Conservation (phyloP, 495 filamentous ascomycete species). For the Parathielavia hyrcaniae region DNA sequence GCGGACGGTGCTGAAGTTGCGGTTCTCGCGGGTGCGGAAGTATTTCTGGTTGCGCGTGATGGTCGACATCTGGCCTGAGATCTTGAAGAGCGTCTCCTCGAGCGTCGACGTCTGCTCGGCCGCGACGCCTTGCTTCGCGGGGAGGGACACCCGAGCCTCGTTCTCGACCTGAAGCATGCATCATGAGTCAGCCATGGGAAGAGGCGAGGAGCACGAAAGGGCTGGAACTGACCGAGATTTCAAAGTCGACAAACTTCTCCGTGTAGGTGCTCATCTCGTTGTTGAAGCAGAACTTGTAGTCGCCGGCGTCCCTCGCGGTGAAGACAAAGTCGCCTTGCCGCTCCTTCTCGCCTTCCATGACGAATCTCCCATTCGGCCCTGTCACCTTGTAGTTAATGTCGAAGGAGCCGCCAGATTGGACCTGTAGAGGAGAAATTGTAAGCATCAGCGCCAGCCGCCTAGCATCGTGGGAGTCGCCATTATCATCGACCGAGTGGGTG, state of each 20-base stretch:
- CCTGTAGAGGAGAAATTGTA: slow-evolving; percentile 45
- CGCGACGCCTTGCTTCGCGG: slow-evolving; percentile 81
- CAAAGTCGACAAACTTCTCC: slow-evolving; percentile 98
- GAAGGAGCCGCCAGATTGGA: slow-evolving; percentile 93
- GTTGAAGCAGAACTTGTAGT: slow-evolving; percentile 97
- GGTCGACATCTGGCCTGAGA: slow-evolving; percentile 90
- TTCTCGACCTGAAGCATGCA: slow-evolving; percentile 71
- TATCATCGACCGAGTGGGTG: not conserved
- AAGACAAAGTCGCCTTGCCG: slow-evolving; percentile 98
- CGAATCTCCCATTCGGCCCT: slow-evolving; percentile 73
- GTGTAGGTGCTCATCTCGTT: slow-evolving; percentile 97
- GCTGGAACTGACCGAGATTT: slow-evolving; percentile 73
- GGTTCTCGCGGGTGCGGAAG: slow-evolving; percentile 97
- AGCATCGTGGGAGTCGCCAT: not conserved
- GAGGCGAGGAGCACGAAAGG: slow-evolving; percentile 6
- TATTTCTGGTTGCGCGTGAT: slow-evolving; percentile 98
- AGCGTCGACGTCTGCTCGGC: slow-evolving; percentile 87
- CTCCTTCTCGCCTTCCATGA: slow-evolving; percentile 86
- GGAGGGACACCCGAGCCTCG: slow-evolving; percentile 74
- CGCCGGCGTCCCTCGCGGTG: slow-evolving; percentile 85
- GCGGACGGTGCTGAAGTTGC: slow-evolving; percentile 95
- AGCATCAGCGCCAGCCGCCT: not conserved
- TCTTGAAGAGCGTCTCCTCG: slow-evolving; percentile 93
- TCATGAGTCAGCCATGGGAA: slow-evolving; percentile 14
- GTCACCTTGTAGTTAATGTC: slow-evolving; percentile 89